These are phyloP conservation scores for Auricularia cornea DNA, from an alignment of 768 basidiomycete genomes.

Conservation along the genomic window DNA sequence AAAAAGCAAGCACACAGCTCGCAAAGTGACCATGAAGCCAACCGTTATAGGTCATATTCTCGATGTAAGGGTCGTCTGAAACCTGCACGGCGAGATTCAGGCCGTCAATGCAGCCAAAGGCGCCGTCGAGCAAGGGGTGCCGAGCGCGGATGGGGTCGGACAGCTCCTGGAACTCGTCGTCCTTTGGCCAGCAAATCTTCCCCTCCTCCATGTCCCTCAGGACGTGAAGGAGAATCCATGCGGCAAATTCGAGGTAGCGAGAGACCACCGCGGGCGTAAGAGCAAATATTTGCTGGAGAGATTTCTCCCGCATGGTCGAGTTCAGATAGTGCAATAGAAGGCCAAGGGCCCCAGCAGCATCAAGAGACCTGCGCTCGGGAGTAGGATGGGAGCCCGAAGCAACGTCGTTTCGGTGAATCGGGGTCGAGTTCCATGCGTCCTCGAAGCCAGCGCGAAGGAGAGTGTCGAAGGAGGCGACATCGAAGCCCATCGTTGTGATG, in stretches of 20 bases:
- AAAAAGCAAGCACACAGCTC: constrained; percentile 32
- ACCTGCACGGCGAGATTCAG: constrained; percentile 29
- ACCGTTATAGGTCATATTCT: constrained; percentile 40
- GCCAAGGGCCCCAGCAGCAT: constrained; percentile 34
- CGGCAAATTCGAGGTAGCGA: constrained; percentile 27
- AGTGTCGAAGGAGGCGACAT: constrained; percentile 27
- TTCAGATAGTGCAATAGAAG: constrained; percentile 33
- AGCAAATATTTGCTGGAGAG: constrained; percentile 35
- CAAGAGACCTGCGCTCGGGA: constrained; percentile 22
- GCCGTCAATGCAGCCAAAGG: constrained; percentile 37
- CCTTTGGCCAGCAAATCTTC: constrained; percentile 20
- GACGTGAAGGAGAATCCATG: constrained; percentile 22
- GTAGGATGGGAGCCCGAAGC: constrained; percentile 16
- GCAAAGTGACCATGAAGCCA: constrained; percentile 36
- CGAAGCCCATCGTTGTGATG: constrained; percentile 18
- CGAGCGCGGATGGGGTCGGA: constrained; percentile 20
- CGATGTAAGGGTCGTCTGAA: constrained; percentile 31
- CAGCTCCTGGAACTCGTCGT: constrained; percentile 21
- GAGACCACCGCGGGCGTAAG: constrained; percentile 30
- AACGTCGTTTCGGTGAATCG: constrained; percentile 27
- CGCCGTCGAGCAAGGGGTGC: constrained; percentile 27
- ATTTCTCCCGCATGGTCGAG: constrained; percentile 32
- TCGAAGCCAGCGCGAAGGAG: constrained; percentile 29
- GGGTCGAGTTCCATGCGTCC: constrained; percentile 9
- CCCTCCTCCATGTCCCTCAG: constrained; percentile 24